Conservation (phyloP, 2,329 filamentous ascomycete genomes). For the Trichoderma brevicompactum region DNA sequence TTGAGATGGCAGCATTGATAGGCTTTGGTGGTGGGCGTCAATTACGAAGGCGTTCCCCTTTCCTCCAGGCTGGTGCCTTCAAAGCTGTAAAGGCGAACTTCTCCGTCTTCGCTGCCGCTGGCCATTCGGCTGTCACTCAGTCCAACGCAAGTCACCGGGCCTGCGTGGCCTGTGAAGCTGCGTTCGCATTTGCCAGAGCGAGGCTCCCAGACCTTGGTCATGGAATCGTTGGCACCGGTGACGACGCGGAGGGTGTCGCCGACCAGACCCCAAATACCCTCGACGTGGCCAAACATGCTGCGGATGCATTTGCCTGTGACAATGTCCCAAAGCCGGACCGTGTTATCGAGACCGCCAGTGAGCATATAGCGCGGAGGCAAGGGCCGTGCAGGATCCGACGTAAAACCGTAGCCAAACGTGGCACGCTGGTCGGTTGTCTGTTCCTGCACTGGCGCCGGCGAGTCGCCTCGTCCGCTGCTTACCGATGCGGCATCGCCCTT, state of each 20-base stretch:
- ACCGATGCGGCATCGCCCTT: constrained; percentile 60
- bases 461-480: constrained; percentile 52
- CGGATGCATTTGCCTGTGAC: constrained; percentile 79
- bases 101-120: constrained; percentile 91
- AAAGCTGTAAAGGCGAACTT: constrained; percentile 84
- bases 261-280: constrained; percentile 92
- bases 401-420: constrained; percentile 66
- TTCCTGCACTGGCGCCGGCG: constrained; percentile 43
- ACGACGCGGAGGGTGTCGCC: constrained; percentile 88
- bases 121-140: constrained; percentile 88
- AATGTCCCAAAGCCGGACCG: constrained; percentile 91
- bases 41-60: constrained; percentile 55
- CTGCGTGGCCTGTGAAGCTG: constrained; percentile 88
- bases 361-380: constrained; percentile 89
- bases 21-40: neutral
- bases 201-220: constrained; percentile 94
- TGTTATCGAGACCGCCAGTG: constrained; percentile 88
- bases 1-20: too few species aligned
- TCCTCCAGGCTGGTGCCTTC: constrained; percentile 57
- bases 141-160: constrained; percentile 90
- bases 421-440: constrained; percentile 52
- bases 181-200: constrained; percentile 88
- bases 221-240: constrained; percentile 87
- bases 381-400: constrained; percentile 63
- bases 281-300: constrained; percentile 95